These are phyloP conservation scores for Lippia alba DNA, from an alignment of 305 asterid genomes.

Conservation along the genomic window DNA sequence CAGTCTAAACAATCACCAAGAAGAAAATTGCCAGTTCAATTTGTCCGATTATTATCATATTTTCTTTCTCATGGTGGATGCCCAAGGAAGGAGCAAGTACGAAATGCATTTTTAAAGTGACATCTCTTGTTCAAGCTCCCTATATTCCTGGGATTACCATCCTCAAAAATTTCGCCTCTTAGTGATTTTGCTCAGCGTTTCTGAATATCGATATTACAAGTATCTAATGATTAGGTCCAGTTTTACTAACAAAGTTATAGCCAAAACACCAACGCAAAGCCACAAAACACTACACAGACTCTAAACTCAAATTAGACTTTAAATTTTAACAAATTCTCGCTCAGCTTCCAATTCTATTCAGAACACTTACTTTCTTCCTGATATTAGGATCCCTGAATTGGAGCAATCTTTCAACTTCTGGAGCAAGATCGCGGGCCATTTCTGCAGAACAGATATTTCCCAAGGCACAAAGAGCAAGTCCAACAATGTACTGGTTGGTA, in stretches of 20 bases:
- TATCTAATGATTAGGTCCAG: background rate
- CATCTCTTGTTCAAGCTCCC: too few relatives aligned
- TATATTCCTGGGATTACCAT: too few relatives aligned
- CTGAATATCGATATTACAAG: background rate
- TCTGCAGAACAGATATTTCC: conserved; percentile 98
- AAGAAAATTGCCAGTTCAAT: conserved; percentile 21
- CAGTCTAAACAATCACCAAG: background rate
- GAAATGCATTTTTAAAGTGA: background rate
- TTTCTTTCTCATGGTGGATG: conserved; percentile 7
- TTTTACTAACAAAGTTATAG: background rate
- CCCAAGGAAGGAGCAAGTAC: conserved; percentile 3
- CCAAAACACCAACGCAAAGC: conserved; percentile 9
- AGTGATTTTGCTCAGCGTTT: background rate
- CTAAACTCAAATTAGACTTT: conserved; percentile 16
- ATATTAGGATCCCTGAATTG: conserved; percentile 97
- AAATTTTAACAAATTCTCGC: background rate
- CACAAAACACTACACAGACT: conserved; percentile 14
- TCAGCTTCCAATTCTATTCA: conserved; percentile 24
- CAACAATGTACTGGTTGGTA: conserved; percentile 95
- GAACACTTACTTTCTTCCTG: conserved; percentile 82
- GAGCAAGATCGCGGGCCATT: conserved; percentile 99
- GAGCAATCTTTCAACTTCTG: conserved; percentile 92
- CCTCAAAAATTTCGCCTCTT: background rate
- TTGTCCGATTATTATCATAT: background rate
- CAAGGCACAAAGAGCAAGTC: conserved; percentile 99